phyloP scores from a whole-genome alignment of 164 flowering plant species.

The Nelumbo lutea region DNA sequence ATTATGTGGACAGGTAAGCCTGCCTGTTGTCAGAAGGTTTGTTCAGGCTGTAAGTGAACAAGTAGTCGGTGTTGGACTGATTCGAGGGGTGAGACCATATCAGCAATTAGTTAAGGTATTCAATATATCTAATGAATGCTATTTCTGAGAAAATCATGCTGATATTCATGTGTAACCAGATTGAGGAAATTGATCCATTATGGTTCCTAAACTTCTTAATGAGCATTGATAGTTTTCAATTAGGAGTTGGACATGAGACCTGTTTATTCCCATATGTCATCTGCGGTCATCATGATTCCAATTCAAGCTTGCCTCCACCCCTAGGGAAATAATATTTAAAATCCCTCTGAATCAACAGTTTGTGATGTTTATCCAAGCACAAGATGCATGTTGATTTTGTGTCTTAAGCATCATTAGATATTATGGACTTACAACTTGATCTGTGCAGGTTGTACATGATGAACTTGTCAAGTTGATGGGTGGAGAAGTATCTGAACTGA shows the following conservation, averaged over 20 bases:
- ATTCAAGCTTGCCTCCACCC: not conserved
- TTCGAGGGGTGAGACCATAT: slow-evolving; percentile 89
- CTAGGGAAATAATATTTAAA: no score
- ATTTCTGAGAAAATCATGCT: not conserved
- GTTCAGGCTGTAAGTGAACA: slow-evolving; percentile 84
- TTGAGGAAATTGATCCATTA: not conserved
- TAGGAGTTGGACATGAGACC: not conserved
- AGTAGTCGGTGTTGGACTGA: slow-evolving; percentile 88
- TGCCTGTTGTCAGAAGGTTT: slow-evolving; percentile 95
- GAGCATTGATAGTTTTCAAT: not conserved
- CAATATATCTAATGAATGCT: not conserved
- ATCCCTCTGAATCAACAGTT: no score
- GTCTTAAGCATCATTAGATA: no score
- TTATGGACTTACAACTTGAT: no score
- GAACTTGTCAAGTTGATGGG: slow-evolving; percentile 98
- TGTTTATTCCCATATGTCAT: not conserved
- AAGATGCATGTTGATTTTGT: no score
- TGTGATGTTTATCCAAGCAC: no score
- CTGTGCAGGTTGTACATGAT: slow-evolving; percentile 70
- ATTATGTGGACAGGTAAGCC: slow-evolving; percentile 60
- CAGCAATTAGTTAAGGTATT: slow-evolving; percentile 94
- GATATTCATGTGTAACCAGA: not conserved
- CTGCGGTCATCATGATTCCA: not conserved
- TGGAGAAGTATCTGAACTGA: slow-evolving; percentile 93
- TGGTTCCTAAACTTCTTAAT: slow-evolving; percentile 5